Base-by-base conservation (phyloP, 441 rosid species). In the Euphorbia corollata region DNA sequence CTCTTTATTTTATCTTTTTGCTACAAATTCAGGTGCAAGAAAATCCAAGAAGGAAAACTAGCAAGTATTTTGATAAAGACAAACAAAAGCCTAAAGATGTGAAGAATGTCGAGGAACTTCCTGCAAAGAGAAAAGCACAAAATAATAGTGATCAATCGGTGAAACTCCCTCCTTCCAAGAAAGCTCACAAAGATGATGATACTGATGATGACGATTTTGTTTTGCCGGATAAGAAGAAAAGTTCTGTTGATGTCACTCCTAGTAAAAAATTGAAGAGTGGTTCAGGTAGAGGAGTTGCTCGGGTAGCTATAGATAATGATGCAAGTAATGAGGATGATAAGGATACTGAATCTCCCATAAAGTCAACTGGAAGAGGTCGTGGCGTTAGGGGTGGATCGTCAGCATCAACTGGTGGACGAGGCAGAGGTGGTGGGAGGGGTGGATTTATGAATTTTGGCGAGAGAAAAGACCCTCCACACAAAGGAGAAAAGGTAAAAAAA, bases 401-500 rank as follows among this genome's bases (percentile, higher is more conserved):
- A 38, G 78, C 84, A 67, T 68, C 85, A 60, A 65, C 87, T 75
- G 82, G 81, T 69, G 91, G 97, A 81, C 85, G 96, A 65, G 97
- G 96, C 72, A 84, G 97, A 80, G 95, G 93, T 39, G 82, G 96
- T 77, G 97, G 99, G 63, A 83, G 92, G 51, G 91, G 96, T 75
- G 97, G 96, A 69, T 89, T 89, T 81, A 86, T 86, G 96, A 87
- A 84, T 78, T 94, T 89, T 77, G 97, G 94, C 67, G 96, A 91
- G 78, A 85, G 99, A 74, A 94, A 91, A 86, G 97, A 94, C 79
- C 99, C 97, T 75, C 96, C 96, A 0, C 97, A 91, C 73, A 94
- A 91, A 86, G 99, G 99, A 76, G 93, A 94, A 84, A 94, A 89
- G 93, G 99, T 94, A 32, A 65, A 54, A 13, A 60, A 13, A 60